Conservation (phyloP, 1,284 basidiomycete genomes). For the Takashimella koratensis region DNA sequence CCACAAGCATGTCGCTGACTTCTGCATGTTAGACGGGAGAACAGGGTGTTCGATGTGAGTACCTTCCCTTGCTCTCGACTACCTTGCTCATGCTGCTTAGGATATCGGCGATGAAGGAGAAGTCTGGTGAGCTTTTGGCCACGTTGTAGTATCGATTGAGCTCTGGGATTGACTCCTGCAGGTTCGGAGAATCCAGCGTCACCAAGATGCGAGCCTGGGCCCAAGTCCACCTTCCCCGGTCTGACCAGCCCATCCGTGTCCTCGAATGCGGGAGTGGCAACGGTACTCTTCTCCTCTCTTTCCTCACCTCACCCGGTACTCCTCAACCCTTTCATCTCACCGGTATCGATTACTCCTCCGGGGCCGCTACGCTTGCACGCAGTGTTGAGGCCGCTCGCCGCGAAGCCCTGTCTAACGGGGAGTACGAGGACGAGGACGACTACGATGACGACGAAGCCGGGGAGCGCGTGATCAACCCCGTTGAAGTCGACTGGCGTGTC, state of each 20-base stretch:
- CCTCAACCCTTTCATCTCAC: constrained; percentile 39
- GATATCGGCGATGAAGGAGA: constrained; percentile 29
- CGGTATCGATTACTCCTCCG: constrained; percentile 46
- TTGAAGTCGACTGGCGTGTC: constrained; percentile 35
- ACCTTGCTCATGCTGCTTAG: neutral
- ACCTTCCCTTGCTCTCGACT: neutral
- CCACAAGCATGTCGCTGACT: no score
- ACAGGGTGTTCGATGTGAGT: constrained; percentile 41
- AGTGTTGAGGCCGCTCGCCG: constrained; percentile 31
- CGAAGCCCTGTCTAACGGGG: constrained; percentile 10
- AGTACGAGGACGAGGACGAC: constrained; percentile 18
- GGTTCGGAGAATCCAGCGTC: constrained; percentile 47
- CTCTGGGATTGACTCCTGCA: no score
- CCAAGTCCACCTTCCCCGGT: constrained; percentile 27
- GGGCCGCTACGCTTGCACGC: constrained; percentile 30
- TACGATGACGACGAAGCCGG: constrained; percentile 30
- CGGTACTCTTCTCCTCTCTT: constrained; percentile 48
- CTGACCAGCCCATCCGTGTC: constrained; percentile 25
- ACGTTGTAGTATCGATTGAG: no score
- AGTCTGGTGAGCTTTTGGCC: constrained; percentile 45
- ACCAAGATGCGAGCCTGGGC: constrained; percentile 48
- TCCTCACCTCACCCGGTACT: constrained; percentile 34
- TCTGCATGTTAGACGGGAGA: constrained; percentile 48
- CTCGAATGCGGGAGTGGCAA: constrained; percentile 47
- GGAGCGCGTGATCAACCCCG: constrained; percentile 28